Evolutionary conservation across 257 asterid species (phyloP).

Genomic region (Ophiorrhiza pumila): DNA sequence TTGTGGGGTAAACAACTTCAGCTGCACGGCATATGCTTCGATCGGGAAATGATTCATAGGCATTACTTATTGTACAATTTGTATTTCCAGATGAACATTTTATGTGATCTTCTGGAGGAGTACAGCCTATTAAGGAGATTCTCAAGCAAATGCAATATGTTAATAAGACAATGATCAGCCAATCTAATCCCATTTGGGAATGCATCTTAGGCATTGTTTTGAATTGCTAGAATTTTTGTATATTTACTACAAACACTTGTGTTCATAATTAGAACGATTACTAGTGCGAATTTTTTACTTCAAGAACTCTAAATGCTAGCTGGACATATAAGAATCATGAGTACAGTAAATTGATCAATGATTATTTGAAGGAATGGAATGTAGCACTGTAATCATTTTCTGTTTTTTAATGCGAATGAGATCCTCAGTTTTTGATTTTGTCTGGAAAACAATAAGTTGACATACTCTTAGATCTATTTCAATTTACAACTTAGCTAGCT

Average conservation of each 20-base stretch:
- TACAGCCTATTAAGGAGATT: conserved; percentile 1
- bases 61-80: conserved; percentile 29
- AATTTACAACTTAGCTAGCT: too few relatives aligned
- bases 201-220: neutral
- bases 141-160: neutral
- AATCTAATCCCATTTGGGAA: neutral
- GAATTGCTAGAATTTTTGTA: neutral
- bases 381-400: neutral
- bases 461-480: too few relatives aligned
- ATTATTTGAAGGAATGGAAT: too few relatives aligned
- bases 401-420: neutral
- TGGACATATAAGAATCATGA: too few relatives aligned
- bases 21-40: conserved; percentile 28
- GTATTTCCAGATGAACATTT: conserved; percentile 20
- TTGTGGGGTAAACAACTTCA: conserved; percentile 15
- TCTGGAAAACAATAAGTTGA: neutral
- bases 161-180: neutral
- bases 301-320: neutral
- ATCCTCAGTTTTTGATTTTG: too few relatives aligned
- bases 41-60: conserved; percentile 27
- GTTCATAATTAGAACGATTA: too few relatives aligned
- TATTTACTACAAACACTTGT: too few relatives aligned
- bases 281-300: too few relatives aligned
- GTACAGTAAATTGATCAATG: too few relatives aligned
- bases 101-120: conserved; percentile 32